Conservation (phyloP, 169 alveolate species). For the Plasmodium vivax region DNA sequence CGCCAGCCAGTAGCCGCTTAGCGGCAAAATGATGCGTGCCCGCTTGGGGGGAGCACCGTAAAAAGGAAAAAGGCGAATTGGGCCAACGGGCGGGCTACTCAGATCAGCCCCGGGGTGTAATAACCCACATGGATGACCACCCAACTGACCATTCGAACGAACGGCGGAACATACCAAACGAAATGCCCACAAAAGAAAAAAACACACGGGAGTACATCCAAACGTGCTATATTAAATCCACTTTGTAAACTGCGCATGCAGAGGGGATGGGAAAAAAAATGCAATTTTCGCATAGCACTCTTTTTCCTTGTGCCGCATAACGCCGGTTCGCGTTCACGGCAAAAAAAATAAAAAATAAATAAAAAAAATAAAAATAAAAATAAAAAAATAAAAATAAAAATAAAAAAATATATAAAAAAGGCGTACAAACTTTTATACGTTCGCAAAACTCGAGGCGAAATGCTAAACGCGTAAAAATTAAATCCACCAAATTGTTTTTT, state of each 20-base stretch:
- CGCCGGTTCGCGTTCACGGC: background rate
- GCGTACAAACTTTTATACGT: background rate
- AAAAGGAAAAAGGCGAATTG: background rate
- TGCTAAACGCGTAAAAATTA: background rate
- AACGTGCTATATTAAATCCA: background rate
- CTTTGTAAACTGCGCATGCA: background rate
- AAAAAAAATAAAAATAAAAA: background rate
- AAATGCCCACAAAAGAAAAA: too few relatives aligned
- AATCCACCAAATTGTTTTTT: background rate
- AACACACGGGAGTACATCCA: background rate
- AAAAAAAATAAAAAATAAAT: background rate
- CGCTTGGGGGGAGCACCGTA: background rate
- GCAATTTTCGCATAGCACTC: background rate
- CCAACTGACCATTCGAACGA: background rate
- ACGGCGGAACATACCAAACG: background rate
- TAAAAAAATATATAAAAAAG: background rate
- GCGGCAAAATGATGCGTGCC: background rate
- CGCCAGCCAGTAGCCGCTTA: background rate
- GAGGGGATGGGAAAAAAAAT: background rate
- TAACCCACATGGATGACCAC: background rate
- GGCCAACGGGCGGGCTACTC: background rate
- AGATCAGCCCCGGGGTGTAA: background rate
- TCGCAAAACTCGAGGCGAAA: background rate
- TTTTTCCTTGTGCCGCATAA: background rate
- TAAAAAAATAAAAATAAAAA: background rate